phyloP scores from a whole-genome alignment of 768 basidiomycete species.

The Clavaria fumosa region DNA sequence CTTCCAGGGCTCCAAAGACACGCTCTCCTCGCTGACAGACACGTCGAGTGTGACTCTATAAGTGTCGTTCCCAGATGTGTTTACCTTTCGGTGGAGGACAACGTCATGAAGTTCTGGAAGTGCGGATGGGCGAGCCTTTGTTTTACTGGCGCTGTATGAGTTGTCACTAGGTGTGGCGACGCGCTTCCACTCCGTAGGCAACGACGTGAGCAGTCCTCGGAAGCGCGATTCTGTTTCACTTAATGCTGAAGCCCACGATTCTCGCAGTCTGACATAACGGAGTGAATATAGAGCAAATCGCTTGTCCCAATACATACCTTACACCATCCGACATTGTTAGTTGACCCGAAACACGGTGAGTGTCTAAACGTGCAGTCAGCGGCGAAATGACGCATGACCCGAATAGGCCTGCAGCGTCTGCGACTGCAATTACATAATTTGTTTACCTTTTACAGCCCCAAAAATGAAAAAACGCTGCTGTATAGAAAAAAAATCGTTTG shows the following conservation, averaged over 20 bases:
- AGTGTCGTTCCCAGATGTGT: constrained; percentile 58
- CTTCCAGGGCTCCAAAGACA: constrained; percentile 65
- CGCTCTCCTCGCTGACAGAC: constrained; percentile 41
- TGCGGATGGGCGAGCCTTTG: constrained; percentile 36
- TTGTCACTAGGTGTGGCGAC: constrained; percentile 32
- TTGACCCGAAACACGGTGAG: too few species aligned
- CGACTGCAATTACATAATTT: too few species aligned
- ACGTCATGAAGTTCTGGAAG: constrained; percentile 58
- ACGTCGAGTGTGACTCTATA: constrained; percentile 77
- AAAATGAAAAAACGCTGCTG: too few species aligned
- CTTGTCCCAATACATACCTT: not conserved
- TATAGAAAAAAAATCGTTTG: too few species aligned
- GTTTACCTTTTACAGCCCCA: too few species aligned
- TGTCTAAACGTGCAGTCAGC: too few species aligned
- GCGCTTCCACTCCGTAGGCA: constrained; percentile 56
- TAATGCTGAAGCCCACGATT: constrained; percentile 7
- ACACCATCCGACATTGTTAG: constrained; percentile 2
- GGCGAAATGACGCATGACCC: too few species aligned
- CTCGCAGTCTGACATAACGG: not conserved
- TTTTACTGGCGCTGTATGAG: constrained; percentile 33
- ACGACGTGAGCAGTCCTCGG: constrained; percentile 7
- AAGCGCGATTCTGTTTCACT: constrained; percentile 7
- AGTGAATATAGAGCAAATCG: not conserved
- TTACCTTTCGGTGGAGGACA: constrained; percentile 56
- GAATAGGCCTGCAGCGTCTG: too few species aligned